Evolutionary conservation across 2,329 filamentous ascomycete species (phyloP).

Genomic region (Diaporthe citri): DNA sequence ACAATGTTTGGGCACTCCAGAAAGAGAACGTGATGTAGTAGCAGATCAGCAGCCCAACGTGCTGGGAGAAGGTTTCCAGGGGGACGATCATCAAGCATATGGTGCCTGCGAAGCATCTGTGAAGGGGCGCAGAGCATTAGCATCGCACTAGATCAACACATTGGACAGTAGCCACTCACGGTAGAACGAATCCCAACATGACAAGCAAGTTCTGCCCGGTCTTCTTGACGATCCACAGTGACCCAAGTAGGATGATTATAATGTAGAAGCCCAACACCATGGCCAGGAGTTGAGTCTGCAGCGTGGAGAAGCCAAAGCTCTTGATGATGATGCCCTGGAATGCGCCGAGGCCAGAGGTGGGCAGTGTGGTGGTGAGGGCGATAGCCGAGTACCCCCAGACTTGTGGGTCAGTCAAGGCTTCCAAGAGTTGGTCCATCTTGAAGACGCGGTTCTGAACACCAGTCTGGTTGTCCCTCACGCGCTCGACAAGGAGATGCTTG

Average conservation of each 20-base stretch:
- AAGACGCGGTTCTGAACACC: slow-evolving; percentile 69
- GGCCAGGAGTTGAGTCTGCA: slow-evolving; percentile 79
- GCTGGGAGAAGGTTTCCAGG: slow-evolving; percentile 67
- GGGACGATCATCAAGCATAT: slow-evolving; percentile 78
- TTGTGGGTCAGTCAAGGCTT: slow-evolving; percentile 74
- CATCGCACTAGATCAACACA: neutral
- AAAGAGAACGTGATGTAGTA: slow-evolving; percentile 85
- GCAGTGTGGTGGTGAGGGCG: slow-evolving; percentile 78
- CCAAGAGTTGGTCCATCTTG: slow-evolving; percentile 60
- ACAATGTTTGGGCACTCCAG: slow-evolving; percentile 79
- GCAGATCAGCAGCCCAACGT: slow-evolving; percentile 76
- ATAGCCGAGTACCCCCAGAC: slow-evolving; percentile 75
- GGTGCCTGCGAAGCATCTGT: slow-evolving; percentile 76
- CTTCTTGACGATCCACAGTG: slow-evolving; percentile 76
- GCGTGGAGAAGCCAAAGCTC: slow-evolving; percentile 72
- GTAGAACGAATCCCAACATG: slow-evolving; percentile 76
- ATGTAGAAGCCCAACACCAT: slow-evolving; percentile 84
- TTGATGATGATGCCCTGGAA: slow-evolving; percentile 83
- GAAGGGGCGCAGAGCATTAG: slow-evolving; percentile 19
- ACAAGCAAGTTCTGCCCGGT: slow-evolving; percentile 76
- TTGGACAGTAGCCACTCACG: slow-evolving; percentile 62
- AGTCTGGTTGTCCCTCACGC: slow-evolving; percentile 71
- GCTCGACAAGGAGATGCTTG: slow-evolving; percentile 73
- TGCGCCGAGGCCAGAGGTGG: slow-evolving; percentile 78
- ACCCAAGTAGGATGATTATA: slow-evolving; percentile 75